These are phyloP conservation scores for Blastobotrys mokoenaii DNA, from an alignment of 805 yeast species.

Conservation along the genomic window DNA sequence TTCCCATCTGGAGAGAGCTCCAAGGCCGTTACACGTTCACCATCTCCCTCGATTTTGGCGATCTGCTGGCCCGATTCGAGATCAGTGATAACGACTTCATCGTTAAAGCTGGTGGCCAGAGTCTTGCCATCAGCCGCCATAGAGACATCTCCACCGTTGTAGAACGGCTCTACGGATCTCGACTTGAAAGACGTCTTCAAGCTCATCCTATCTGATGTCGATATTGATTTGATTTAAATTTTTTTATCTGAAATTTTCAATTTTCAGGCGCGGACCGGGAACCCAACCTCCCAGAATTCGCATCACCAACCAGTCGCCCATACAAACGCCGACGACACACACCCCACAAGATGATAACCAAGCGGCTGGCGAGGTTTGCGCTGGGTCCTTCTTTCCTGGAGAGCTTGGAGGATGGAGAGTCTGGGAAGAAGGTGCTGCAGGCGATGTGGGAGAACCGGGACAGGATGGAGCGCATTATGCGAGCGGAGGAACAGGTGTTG, in stretches of 20 bases:
- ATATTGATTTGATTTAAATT: not conserved
- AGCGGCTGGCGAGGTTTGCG: slow-evolving; percentile 18
- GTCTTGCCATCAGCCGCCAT: slow-evolving; percentile 44
- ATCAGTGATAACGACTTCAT: slow-evolving; percentile 63
- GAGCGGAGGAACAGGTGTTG: slow-evolving; percentile 9
- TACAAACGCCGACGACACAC: not conserved
- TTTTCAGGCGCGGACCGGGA: not conserved
- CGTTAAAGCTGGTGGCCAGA: slow-evolving; percentile 2
- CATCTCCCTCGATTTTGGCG: slow-evolving; percentile 65
- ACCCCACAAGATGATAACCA: slow-evolving; percentile 13
- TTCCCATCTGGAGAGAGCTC: slow-evolving; percentile 69
- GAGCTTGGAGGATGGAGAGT: slow-evolving; percentile 4
- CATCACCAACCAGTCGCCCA: not conserved
- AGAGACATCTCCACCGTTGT: slow-evolving; percentile 77
- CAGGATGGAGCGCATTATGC: slow-evolving; percentile 2
- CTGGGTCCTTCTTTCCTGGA: slow-evolving; percentile 19
- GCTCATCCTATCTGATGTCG: not conserved
- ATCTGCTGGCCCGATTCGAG: slow-evolving; percentile 42
- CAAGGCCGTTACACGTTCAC: slow-evolving; percentile 54
- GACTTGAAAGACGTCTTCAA: slow-evolving; percentile 34
- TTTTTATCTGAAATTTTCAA: not conserved
- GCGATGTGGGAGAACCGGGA: slow-evolving; percentile 5
- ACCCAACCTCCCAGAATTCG: not conserved
- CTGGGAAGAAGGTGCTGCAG: not conserved
- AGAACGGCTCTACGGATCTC: slow-evolving; percentile 65